phyloP scores from a whole-genome alignment of 371 early-diverging fungal species.

The Apophysomyces elegans region DNA sequence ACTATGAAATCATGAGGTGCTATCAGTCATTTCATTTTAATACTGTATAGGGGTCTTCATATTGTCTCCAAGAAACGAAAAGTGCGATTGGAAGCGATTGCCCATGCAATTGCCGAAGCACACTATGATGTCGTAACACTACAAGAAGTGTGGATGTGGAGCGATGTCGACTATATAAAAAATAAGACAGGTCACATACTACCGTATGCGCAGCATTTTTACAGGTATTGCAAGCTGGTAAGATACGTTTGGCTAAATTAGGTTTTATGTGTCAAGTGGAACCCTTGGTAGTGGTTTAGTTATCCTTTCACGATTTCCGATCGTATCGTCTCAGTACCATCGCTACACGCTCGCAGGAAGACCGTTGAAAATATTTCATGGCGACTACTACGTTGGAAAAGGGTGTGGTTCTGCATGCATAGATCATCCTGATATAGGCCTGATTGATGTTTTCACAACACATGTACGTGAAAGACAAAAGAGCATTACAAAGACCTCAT shows the following conservation, averaged over 20 bases:
- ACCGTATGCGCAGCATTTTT: constrained; percentile 55
- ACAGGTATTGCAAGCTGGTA: constrained; percentile 32
- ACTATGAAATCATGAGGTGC: background rate
- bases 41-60: constrained; percentile 53
- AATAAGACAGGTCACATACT: constrained; percentile 28
- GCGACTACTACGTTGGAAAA: constrained; percentile 70
- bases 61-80: constrained; percentile 53
- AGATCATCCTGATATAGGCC: constrained; percentile 59
- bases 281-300: constrained; percentile 64
- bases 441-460: constrained; percentile 65
- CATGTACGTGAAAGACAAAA: constrained; percentile 48
- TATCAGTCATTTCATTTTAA: background rate
- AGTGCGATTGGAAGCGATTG: constrained; percentile 59
- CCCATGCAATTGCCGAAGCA: constrained; percentile 39
- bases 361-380: constrained; percentile 60
- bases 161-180: constrained; percentile 55
- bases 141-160: constrained; percentile 65
- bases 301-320: constrained; percentile 56
- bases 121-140: constrained; percentile 63
- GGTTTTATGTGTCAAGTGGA: constrained; percentile 40
- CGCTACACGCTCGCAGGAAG: constrained; percentile 61
- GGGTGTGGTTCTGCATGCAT: constrained; percentile 56
- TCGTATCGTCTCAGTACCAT: constrained; percentile 47
- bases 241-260: too few species aligned
- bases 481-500: background rate